A percentile compares a stretch with the other conserved stretches of the same genome.
Conservation (phyloP, 2,329 filamentous ascomycete genomes). For the Triangularia verruculosa region DNA sequence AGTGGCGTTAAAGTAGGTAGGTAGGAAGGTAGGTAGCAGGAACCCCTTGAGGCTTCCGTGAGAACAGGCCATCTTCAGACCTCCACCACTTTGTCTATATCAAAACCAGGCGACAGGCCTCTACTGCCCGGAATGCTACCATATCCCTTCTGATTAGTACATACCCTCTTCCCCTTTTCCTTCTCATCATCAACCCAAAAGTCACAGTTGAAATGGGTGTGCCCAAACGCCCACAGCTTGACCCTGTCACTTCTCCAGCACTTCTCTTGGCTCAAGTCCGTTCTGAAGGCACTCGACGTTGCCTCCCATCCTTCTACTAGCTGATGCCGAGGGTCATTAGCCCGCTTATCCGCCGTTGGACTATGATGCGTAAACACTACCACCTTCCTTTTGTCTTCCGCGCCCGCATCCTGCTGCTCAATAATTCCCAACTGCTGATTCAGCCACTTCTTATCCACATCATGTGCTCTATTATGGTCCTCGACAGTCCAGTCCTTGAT, state of each 20-base stretch:
- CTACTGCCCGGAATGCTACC: not conserved
- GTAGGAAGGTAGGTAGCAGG: no score
- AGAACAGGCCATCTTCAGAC: not conserved
- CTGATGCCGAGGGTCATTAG: conserved; percentile 20
- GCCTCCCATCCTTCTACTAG: conserved; percentile 7
- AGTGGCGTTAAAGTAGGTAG: no score
- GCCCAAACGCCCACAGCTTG: conserved; percentile 46
- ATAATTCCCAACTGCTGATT: conserved; percentile 24
- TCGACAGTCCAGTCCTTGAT: conserved; percentile 31
- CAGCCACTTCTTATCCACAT: conserved; percentile 29
- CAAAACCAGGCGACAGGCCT: not conserved
- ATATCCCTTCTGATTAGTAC: conserved; percentile 26
- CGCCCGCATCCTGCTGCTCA: not conserved
- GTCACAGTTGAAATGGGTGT: conserved; percentile 47
- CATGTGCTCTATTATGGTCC: conserved; percentile 26
- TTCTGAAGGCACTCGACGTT: conserved; percentile 35
- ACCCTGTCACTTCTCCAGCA: conserved; percentile 37
- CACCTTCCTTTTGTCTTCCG: conserved; percentile 11
- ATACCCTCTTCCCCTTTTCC: conserved; percentile 7
- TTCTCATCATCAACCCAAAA: conserved; percentile 25
- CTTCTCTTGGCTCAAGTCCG: conserved; percentile 35
- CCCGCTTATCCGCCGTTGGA: conserved; percentile 23
- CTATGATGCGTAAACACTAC: conserved; percentile 28
- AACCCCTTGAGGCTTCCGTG: not conserved
- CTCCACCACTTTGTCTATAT: not conserved